Conservation (phyloP, 140 eudicot species). For the Bidens hawaiensis region DNA sequence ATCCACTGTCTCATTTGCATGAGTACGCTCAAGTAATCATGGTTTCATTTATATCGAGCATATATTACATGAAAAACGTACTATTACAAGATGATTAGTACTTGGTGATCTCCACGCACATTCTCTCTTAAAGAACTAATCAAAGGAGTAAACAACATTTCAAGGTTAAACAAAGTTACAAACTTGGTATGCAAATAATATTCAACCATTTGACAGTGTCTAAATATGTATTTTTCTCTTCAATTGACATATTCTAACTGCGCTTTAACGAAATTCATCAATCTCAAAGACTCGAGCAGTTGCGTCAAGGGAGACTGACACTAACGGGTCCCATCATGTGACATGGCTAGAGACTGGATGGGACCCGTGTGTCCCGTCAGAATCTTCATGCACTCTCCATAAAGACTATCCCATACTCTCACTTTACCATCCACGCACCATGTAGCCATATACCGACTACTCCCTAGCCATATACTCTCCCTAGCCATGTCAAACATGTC, state of each 20-base stretch:
- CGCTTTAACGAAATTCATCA: constrained; percentile 36
- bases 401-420: constrained; percentile 83
- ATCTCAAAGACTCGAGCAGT: constrained; percentile 80
- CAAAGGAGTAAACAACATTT: no score
- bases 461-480: constrained; percentile 64
- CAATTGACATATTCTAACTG: not conserved
- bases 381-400: constrained; percentile 61
- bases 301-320: constrained; percentile 43
- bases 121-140: no score
- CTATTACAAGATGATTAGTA: no score
- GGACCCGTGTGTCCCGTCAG: constrained; percentile 59
- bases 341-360: constrained; percentile 61
- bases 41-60: no score
- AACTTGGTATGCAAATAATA: no score
- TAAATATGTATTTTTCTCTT: not conserved
- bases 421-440: constrained; percentile 86
- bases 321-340: constrained; percentile 49
- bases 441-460: constrained; percentile 57
- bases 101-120: no score
- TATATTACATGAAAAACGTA: no score
- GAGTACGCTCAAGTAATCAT: no score
- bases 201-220: not conserved
- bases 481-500: constrained; percentile 75
- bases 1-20: no score
- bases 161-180: no score